phyloP scores from a whole-genome alignment of 306 rosid genomes.

The Cucurbita pepo region DNA sequence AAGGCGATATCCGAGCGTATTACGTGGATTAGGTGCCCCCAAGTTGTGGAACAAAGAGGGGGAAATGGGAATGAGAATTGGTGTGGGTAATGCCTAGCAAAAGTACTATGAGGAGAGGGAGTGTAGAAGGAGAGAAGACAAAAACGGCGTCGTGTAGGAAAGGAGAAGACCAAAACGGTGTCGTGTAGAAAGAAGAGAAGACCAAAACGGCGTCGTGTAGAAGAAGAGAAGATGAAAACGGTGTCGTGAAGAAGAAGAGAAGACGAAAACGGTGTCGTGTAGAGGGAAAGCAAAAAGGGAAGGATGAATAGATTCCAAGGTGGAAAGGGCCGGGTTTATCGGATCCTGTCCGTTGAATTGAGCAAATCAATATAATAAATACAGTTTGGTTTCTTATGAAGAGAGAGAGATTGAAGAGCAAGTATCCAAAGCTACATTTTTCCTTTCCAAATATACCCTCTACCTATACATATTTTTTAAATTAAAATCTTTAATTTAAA shows the following conservation, averaged over 20 bases:
- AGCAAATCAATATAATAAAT: conserved; percentile 11
- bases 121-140: not conserved
- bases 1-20: not conserved
- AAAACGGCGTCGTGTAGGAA: not conserved
- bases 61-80: not conserved
- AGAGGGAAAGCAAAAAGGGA: not conserved
- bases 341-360: conserved; percentile 67
- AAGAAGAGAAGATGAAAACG: not conserved
- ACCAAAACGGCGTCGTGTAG: conserved; percentile 4
- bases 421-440: not conserved
- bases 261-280: not conserved
- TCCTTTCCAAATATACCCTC: not conserved
- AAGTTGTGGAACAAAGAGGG: not conserved
- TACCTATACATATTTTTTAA: too few species aligned
- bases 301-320: conserved; percentile 35
- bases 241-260: not conserved
- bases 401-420: not conserved
- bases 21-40: not conserved
- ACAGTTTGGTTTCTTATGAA: not conserved
- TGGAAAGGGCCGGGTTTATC: conserved; percentile 62
- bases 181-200: not conserved
- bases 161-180: not conserved
- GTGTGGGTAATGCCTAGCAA: not conserved
- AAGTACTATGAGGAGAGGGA: not conserved
- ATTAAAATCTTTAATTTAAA: too few species aligned